Conservation (phyloP, 2,329 filamentous ascomycete genomes). For the Macrophomina pseudophaseolina region DNA sequence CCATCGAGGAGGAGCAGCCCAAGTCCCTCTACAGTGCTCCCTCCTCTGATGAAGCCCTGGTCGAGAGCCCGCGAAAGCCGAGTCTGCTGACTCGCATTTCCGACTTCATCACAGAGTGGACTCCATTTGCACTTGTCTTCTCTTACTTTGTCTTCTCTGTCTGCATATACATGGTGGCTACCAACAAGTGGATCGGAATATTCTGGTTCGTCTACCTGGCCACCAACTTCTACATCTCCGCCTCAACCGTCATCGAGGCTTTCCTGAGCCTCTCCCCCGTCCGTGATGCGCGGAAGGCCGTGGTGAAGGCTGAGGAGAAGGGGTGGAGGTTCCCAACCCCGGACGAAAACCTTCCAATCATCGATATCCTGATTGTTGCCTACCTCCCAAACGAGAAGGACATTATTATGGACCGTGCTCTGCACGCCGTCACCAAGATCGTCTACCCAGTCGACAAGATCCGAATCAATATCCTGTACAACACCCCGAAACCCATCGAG, state of each 20-base stretch:
- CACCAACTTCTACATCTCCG: constrained; percentile 53
- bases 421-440: constrained; percentile 54
- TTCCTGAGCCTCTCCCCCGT: constrained; percentile 46
- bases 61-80: constrained; percentile 24
- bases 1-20: constrained; percentile 34
- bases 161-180: constrained; percentile 49
- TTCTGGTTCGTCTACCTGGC: constrained; percentile 54
- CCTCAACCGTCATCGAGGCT: constrained; percentile 49
- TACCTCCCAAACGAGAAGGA: constrained; percentile 59
- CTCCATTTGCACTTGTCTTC: constrained; percentile 47
- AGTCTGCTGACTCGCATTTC: constrained; percentile 30
- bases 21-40: constrained; percentile 25
- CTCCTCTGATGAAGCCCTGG: constrained; percentile 11
- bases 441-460: constrained; percentile 53
- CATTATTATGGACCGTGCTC: constrained; percentile 55
- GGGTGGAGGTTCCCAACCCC: constrained; percentile 50
- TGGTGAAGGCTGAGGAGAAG: constrained; percentile 45
- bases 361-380: constrained; percentile 56
- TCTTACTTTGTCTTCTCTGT: constrained; percentile 51
- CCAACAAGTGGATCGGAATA: constrained; percentile 42
- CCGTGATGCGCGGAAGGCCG: constrained; percentile 44
- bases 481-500: constrained; percentile 54
- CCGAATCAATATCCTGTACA: constrained; percentile 56
- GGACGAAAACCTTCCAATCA: constrained; percentile 47
- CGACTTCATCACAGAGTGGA: constrained; percentile 47